Base-by-base conservation (phyloP, 805 yeast species). In the Pichia thaimueangensis region DNA sequence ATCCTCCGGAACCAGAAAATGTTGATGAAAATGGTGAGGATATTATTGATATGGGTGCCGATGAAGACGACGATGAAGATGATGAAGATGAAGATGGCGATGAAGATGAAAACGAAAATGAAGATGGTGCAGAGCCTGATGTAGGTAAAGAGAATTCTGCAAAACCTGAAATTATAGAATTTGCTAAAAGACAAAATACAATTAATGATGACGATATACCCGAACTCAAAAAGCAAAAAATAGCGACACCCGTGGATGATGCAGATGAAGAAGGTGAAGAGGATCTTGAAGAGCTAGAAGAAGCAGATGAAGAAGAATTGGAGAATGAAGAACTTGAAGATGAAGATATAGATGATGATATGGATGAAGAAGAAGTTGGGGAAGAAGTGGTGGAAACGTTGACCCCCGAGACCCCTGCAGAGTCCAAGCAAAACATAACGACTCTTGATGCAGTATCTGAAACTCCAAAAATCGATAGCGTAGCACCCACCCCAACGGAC, bases 1-100 rank as follows among this genome's bases (percentile, higher is more conserved):
- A 75, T 52, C 94, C 91, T 11, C 93, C 93, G 3, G 87, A 82
- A 50, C 86, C 82, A 53, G 80, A 71, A 2, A 86, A 76, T 8
- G 83, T 74, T 12, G 84, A 78, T n/a, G 74, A 68, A 21, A 75
- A 64, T 35, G 74, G 61, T n/a, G 77, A 76, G 4, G 85, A 76
- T 3, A 83, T 71, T 2, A 80, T 71, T 4, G 84, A 76, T 2
- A 83, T 71, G 2, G 80, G 71, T 2, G 80, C 69, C 3, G 72
- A 57, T 12, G 74, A 62, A 5, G 71, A 55, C 3, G 76, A 59
- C 5, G 72, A 58, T 20, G 76, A 60, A 2, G 69, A 56, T 6
- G 69, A 54, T 1, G 73, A 56, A 2, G 73, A 49, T 8, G 73
- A 55, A 5, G 73, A 57, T 0, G 70, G 62, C 5, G 71, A 61